Conservation (phyloP, 1,284 basidiomycete genomes). For the Austropuccinia psidii region DNA sequence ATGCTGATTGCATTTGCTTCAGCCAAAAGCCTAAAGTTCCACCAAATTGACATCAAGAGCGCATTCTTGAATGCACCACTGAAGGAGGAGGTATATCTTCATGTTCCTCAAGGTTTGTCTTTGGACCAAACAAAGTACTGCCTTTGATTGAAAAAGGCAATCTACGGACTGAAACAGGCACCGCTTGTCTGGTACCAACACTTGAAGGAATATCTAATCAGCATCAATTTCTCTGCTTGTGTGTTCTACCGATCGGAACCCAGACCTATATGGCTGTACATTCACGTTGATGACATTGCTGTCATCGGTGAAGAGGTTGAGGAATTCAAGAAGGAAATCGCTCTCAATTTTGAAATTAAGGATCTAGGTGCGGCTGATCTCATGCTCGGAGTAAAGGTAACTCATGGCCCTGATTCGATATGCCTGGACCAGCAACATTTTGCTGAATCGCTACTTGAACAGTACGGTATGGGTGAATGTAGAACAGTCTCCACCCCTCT, state of each 20-base stretch:
- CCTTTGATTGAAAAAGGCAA: neutral
- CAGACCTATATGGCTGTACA: neutral
- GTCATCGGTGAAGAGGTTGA: neutral
- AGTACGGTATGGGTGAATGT: too few relatives aligned
- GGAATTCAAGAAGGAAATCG: neutral
- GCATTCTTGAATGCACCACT: neutral
- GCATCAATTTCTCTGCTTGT: neutral
- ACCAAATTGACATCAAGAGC: neutral
- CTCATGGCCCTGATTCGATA: neutral
- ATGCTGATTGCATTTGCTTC: neutral
- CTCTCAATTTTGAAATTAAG: neutral
- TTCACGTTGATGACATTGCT: neutral
- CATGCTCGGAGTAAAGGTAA: constrained; percentile 13
- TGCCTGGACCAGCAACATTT: neutral
- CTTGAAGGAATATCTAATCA: neutral
- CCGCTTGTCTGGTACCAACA: neutral
- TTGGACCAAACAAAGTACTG: neutral
- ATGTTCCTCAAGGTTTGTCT: neutral
- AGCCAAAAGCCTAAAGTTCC: neutral
- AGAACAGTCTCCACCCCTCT: too few relatives aligned
- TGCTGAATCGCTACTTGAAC: neutral
- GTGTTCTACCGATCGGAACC: neutral
- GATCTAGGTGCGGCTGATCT: neutral
- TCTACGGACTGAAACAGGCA: constrained; percentile 9
- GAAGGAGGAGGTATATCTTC: neutral